A percentile compares a stretch with the other conserved stretches of the same genome.
These are phyloP conservation scores for Xylariaceae sp. DNA, from an alignment of 2,329 filamentous ascomycete genomes.

Conservation along the genomic window DNA sequence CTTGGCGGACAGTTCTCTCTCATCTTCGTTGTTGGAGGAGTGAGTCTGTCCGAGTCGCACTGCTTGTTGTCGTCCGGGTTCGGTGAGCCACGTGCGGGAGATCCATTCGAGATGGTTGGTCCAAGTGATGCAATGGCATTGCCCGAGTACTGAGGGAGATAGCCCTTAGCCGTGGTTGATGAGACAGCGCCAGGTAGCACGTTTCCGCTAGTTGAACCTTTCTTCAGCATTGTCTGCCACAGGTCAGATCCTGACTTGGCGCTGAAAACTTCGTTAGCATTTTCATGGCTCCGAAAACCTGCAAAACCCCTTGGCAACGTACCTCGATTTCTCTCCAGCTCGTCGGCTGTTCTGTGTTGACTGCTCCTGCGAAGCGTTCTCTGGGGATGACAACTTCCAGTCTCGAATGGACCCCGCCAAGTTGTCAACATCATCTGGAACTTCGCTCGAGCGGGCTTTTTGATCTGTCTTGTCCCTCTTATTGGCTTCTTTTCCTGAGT, in stretches of 20 bases:
- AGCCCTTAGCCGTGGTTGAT: conserved; percentile 51
- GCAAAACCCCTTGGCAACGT: conserved; percentile 7
- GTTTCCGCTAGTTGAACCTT: conserved; percentile 45
- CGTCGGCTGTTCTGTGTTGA: conserved; percentile 15
- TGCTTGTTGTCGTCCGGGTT: conserved; percentile 24
- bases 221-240: conserved; percentile 49
- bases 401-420: conserved; percentile 10
- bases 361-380: conserved; percentile 17
- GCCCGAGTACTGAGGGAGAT: conserved; percentile 50
- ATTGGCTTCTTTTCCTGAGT: conserved; percentile 16
- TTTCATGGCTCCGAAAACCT: not conserved
- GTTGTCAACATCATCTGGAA: conserved; percentile 9
- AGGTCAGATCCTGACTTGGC: conserved; percentile 42
- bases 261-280: conserved; percentile 26
- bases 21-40: conserved; percentile 32
- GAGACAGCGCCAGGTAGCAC: conserved; percentile 47
- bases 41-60: conserved; percentile 20
- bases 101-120: conserved; percentile 37
- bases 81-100: conserved; percentile 28
- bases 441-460: too few species aligned
- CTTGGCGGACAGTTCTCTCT: conserved; percentile 44
- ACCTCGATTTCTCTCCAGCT: conserved; percentile 30
- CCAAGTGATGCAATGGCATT: conserved; percentile 49
- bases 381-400: conserved; percentile 11
- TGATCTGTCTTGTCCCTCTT: too few species aligned